A percentile compares a stretch with the other conserved stretches of the same genome.
phyloP scores from a whole-genome alignment of 345 rosid species.

The Salix dunnii region DNA sequence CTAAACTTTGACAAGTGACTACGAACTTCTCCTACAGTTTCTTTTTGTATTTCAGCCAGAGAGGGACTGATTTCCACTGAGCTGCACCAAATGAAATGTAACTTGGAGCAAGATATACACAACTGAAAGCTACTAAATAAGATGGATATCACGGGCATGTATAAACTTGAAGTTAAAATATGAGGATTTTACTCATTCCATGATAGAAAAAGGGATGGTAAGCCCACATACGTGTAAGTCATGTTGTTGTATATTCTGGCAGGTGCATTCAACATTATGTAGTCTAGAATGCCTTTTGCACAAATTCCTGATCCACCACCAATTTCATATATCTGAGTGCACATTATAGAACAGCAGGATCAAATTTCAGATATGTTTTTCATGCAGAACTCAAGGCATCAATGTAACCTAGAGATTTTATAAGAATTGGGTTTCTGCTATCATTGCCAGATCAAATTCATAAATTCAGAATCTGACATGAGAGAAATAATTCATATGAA shows the following conservation, averaged over 20 bases:
- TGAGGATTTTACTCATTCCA: not conserved
- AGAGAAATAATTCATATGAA: slow-evolving; percentile 4
- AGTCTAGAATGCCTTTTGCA: slow-evolving; percentile 92
- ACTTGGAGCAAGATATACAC: not conserved
- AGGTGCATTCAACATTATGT: slow-evolving; percentile 94
- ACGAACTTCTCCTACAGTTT: slow-evolving; percentile 79
- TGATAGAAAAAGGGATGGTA: not conserved
- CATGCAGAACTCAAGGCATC: slow-evolving; percentile 1
- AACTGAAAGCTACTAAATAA: not conserved
- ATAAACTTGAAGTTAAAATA: not conserved
- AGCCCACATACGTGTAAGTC: slow-evolving; percentile 71
- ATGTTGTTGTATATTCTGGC: slow-evolving; percentile 80
- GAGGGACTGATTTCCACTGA: slow-evolving; percentile 96
- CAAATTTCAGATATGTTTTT: slow-evolving; percentile 9
- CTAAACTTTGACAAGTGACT: slow-evolving; percentile 78
- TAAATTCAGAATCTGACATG: not conserved
- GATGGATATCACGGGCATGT: not conserved
- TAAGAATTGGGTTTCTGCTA: not conserved
- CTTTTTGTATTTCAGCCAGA: slow-evolving; percentile 75
- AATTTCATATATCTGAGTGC: slow-evolving; percentile 84
- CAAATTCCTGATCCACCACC: slow-evolving; percentile 99
- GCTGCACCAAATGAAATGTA: slow-evolving; percentile 40
- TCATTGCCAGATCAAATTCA: not conserved
- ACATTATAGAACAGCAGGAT: slow-evolving; percentile 20
- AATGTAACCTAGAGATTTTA: not conserved